Percentiles rank a stretch among this genome's conserved stretches.
Evolutionary conservation across 2,329 filamentous ascomycete species (phyloP).

Genomic region (Coleophoma cylindrospora): DNA sequence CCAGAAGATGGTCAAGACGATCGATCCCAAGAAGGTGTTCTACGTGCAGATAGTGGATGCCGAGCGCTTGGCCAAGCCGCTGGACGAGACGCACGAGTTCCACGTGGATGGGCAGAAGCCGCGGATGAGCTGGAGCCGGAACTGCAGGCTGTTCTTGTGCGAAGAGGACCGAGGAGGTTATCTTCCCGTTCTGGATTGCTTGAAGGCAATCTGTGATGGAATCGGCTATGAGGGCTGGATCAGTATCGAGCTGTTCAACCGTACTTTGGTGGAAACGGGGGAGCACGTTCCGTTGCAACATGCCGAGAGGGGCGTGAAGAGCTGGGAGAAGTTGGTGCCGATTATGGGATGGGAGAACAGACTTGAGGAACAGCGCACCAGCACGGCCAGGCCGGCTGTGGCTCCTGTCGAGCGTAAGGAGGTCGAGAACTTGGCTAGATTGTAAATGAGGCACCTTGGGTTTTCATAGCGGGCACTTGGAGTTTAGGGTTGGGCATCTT

Average conservation of each 20-base stretch:
- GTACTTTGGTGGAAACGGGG: slow-evolving; percentile 40
- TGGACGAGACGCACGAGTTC: slow-evolving; percentile 52
- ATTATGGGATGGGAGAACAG: slow-evolving; percentile 12
- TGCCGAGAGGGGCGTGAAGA: slow-evolving; percentile 42
- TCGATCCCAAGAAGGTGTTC: slow-evolving; percentile 45
- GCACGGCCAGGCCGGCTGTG: no score
- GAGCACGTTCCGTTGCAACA: slow-evolving; percentile 42
- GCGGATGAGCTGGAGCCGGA: slow-evolving; percentile 75
- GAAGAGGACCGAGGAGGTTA: slow-evolving; percentile 50
- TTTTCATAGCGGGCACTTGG: not conserved
- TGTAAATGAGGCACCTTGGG: not conserved
- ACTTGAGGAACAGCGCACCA: not conserved
- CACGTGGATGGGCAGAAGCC: slow-evolving; percentile 52
- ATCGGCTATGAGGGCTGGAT: slow-evolving; percentile 55
- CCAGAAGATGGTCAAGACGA: slow-evolving; percentile 13
- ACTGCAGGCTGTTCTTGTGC: slow-evolving; percentile 57
- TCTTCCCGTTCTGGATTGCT: slow-evolving; percentile 48
- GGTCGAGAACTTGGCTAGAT: slow-evolving; percentile 7
- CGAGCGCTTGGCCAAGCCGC: slow-evolving; percentile 53
- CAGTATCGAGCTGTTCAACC: slow-evolving; percentile 54
- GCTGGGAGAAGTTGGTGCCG: slow-evolving; percentile 42
- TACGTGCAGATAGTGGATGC: slow-evolving; percentile 76
- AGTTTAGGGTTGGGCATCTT: not conserved
- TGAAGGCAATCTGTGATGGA: slow-evolving; percentile 44
- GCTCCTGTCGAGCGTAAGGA: not conserved